Base-by-base conservation (phyloP, 495 filamentous ascomycete genomes). In the Aspergillus sclerotioniger region DNA sequence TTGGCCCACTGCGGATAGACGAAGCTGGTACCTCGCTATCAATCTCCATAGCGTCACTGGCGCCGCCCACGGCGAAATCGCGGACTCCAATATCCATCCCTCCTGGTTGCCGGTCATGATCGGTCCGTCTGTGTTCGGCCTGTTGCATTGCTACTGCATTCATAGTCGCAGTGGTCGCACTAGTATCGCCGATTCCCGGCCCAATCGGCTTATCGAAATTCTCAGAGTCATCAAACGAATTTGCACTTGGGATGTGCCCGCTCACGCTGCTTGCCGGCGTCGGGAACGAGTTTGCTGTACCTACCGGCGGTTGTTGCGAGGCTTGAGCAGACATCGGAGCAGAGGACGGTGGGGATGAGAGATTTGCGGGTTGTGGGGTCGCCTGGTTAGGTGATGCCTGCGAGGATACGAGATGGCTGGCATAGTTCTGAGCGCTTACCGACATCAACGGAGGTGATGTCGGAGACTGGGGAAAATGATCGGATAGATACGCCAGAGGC, bases 361-460 rank as follows among this genome's bases (percentile, higher is more conserved):
- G 64, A 54, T 67, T 72, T 43, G 68, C 60, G 58, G 67, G 66
- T 67, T 77, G 73, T 58, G 68, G 66, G 54, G 70, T 76, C 64
- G 73, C 67, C 76, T 75, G 71, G 64, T 70, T 72, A 58, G 73
- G 70, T 71, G 72, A 74, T 71, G 74, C 68, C 67, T 78, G 76
- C 65, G 71, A 68, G 65, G 74, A 69, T 71, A 68, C 63, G 67
- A 78, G 67, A 65, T 71, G 70, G 67, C 71, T 70, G 72, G 71
- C 77, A 80, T 80, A 70, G 61, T 69, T 77, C 62, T 68, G 69
- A 69, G 77, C 71, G 67, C 72, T 74, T 67, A 79, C 75, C 72
- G 76, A 78, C 77, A 80, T 80, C 75, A 78, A 80, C 76, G 75
- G 72, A 76, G 77, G 76, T 28, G 77, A 78, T 70, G 69, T 72